Percentiles rank a stretch among this genome's conserved stretches.
These are phyloP conservation scores for Pythium apleroticum DNA, from an alignment of 352 stramenopile species.

Conservation along the genomic window DNA sequence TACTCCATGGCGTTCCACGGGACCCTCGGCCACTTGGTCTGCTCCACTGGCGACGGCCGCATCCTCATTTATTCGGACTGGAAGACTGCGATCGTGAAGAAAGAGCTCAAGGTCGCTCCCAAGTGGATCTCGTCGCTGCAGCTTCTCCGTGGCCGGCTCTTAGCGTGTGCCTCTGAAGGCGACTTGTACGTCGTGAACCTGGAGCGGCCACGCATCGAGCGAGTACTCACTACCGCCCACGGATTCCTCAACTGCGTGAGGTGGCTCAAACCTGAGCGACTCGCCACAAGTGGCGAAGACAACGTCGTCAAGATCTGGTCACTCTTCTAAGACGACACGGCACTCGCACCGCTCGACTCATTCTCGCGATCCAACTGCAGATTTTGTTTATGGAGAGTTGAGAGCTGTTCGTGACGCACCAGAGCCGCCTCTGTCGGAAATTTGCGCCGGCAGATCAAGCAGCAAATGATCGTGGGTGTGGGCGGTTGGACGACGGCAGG, in stretches of 20 bases:
- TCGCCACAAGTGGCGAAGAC: conserved; percentile 60
- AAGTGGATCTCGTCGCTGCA: conserved; percentile 71
- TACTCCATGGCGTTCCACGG: conserved; percentile 45
- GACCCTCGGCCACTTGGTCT: conserved; percentile 38
- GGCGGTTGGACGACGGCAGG: neutral
- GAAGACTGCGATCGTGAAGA: conserved; percentile 18
- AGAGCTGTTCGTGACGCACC: conserved; percentile 51
- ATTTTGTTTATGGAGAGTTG: conserved; percentile 35
- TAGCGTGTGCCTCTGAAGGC: conserved; percentile 63
- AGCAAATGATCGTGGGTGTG: conserved; percentile 33
- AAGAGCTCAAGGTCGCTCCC: conserved; percentile 41
- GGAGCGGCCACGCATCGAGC: conserved; percentile 34
- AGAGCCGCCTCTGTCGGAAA: conserved; percentile 49
- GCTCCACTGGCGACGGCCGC: conserved; percentile 64
- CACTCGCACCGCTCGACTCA: neutral
- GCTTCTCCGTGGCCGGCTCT: conserved; percentile 31
- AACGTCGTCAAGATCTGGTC: conserved; percentile 73
- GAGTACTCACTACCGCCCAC: conserved; percentile 49
- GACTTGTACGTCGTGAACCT: conserved; percentile 59
- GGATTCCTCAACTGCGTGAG: conserved; percentile 63
- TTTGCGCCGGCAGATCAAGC: conserved; percentile 68
- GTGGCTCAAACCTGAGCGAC: conserved; percentile 39
- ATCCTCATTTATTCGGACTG: conserved; percentile 48
- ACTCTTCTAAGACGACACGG: conserved; percentile 26
- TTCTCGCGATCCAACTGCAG: neutral